A percentile compares a stretch with the other conserved stretches of the same genome.
Conservation (phyloP, 352 stramenopile species). For the Globisporangium yorkense region DNA sequence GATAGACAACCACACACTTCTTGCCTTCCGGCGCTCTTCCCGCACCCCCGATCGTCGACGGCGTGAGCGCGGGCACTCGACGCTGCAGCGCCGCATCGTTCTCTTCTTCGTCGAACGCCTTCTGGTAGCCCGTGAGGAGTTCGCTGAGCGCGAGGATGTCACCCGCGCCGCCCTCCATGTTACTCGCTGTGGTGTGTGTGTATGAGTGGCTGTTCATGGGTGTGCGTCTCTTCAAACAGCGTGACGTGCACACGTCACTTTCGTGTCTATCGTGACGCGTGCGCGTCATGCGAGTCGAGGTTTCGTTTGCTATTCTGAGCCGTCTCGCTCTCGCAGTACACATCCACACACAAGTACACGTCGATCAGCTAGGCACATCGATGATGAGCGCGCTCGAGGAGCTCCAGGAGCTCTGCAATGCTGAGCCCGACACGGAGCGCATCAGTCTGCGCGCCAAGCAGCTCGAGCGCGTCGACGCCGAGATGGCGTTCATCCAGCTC, state of each 20-base stretch:
- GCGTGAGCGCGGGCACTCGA: constrained; percentile 17
- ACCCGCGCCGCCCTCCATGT: constrained; percentile 12
- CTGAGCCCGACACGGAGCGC: constrained; percentile 30
- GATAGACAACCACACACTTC: background rate
- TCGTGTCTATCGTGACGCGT: too few relatives aligned
- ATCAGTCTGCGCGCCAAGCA: constrained; percentile 31
- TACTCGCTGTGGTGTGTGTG: too few relatives aligned
- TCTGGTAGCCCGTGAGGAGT: constrained; percentile 18
- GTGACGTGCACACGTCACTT: too few relatives aligned
- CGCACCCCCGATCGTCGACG: constrained; percentile 23
- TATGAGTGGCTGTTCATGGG: too few relatives aligned
- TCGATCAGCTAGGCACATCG: background rate
- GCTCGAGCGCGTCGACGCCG: constrained; percentile 24
- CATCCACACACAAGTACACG: too few relatives aligned
- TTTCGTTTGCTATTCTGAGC: too few relatives aligned
- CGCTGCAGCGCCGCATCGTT: constrained; percentile 7
- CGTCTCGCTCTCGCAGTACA: too few relatives aligned
- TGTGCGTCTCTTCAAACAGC: too few relatives aligned
- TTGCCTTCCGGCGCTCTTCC: constrained; percentile 27
- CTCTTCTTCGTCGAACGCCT: constrained; percentile 12
- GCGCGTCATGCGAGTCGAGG: too few relatives aligned
- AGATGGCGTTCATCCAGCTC: constrained; percentile 32
- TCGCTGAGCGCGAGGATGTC: constrained; percentile 34
- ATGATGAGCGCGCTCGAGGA: constrained; percentile 37
- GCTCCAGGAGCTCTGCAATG: constrained; percentile 35